Evolutionary conservation across 225 moss, liverwort and hornwort species (phyloP), one percentile per base, ranked within the genome.

Genomic region (Neckera pumila): DNA sequence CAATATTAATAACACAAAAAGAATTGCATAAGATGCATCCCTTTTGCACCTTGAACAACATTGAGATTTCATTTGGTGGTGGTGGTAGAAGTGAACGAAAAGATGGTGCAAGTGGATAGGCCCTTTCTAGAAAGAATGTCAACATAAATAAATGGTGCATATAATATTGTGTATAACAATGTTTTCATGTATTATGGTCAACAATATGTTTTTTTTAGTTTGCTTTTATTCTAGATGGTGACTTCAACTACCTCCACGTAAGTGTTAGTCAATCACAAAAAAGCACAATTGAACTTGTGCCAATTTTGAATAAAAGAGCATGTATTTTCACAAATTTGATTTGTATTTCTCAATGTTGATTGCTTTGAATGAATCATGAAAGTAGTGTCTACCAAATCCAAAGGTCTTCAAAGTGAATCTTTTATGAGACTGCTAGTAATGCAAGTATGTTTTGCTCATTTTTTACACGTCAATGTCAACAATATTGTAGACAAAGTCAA

Each of bases 141-240:
- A 0, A 0, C 0, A 0, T 20, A 33, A 33, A 20, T 12, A 75
- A 33, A 20, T 51, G 33, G 49, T 4, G 0, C 4, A 34, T 33
- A 21, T 13, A 76, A 14, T 51, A 11, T 21, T 33, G 4, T 7
- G 11, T 12, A 34, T 34, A 13, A 2, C 3, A 51, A 14, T 21
- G 5, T 22, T 34, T 34, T 76, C 0, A 6, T 22, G 1, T 34
- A 14, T 21, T 34, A 76, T 22, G 4, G 13, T 33, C 13, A 12
- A 51, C 5, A 28, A 17, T 45, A 20, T 3, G 4, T 0, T 49
- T 7, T 75, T 28, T 17, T 7, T 2, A 5, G 13, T 2, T 33
- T 12, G 51, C 31, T 73, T 72, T 0, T 47, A 0, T 18, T 47
- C 11, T 76, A 49, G 49, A 49, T 10, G 33, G 0, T 20, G 21